These are phyloP conservation scores for Trichoderma sp. DNA, from an alignment of 2,329 filamentous ascomycete genomes.

Conservation along the genomic window DNA sequence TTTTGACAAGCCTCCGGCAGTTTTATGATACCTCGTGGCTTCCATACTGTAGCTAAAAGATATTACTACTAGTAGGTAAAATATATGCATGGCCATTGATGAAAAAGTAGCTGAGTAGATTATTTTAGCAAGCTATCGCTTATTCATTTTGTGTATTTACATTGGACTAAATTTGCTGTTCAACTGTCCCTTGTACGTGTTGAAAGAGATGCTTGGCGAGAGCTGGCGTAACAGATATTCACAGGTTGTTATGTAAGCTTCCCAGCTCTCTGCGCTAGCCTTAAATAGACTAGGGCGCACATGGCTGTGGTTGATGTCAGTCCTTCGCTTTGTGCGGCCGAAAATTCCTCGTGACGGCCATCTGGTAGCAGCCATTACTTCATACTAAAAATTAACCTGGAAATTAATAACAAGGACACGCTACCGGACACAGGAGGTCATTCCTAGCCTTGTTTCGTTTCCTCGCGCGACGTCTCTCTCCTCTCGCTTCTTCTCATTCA, in stretches of 20 bases:
- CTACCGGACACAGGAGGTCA: slow-evolving; percentile 1
- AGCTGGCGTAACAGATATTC: background rate
- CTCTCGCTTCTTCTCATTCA: background rate
- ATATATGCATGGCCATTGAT: too few relatives aligned
- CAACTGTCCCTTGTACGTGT: background rate
- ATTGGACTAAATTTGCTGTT: too few relatives aligned
- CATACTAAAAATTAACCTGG: background rate
- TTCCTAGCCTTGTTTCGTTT: background rate
- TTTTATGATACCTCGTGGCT: too few relatives aligned
- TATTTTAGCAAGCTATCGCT: too few relatives aligned
- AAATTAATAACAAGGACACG: slow-evolving; percentile 11
- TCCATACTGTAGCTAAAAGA: too few relatives aligned
- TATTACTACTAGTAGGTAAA: too few relatives aligned
- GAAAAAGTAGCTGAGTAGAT: too few relatives aligned
- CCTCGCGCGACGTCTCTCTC: background rate
- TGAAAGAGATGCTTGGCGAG: background rate
- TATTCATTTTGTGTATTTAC: too few relatives aligned
- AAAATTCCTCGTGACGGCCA: slow-evolving; percentile 18
- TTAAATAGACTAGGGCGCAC: slow-evolving; percentile 10
- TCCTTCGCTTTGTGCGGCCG: slow-evolving; percentile 11
- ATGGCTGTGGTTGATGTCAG: slow-evolving; percentile 2
- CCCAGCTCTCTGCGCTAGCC: background rate
- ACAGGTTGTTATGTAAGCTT: background rate
- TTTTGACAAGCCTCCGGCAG: too few relatives aligned
- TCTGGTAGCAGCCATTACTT: slow-evolving; percentile 1